Evolutionary conservation across 169 alveolate genomes (phyloP).

Genomic region (Blepharisma undulans): DNA sequence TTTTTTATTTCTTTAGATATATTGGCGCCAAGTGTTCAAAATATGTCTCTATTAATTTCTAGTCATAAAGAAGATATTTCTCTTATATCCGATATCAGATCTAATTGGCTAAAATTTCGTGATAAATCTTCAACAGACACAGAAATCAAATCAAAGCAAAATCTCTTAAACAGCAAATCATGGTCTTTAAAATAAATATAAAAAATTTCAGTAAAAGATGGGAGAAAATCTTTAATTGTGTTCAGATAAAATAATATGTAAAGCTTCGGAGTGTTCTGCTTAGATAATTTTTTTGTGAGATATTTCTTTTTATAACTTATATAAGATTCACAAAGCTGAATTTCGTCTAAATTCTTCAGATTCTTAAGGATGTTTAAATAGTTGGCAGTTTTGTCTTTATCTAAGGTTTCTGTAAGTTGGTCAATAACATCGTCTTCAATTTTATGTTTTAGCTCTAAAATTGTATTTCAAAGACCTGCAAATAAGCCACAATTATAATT

Average conservation of each 20-base stretch:
- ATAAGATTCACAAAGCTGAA: neutral
- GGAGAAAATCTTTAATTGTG: neutral
- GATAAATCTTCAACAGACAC: neutral
- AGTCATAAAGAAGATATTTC: neutral
- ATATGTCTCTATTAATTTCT: constrained; percentile 4
- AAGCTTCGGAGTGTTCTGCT: neutral
- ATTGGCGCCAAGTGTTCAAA: neutral
- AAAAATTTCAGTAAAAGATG: neutral
- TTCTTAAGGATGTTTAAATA: neutral
- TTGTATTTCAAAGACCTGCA: neutral
- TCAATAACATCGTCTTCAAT: neutral
- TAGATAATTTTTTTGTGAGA: neutral
- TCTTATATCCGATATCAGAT: neutral
- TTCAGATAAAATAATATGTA: neutral
- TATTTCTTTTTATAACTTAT: neutral
- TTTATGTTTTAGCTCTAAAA: neutral
- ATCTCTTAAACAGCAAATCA: neutral
- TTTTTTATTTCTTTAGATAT: neutral
- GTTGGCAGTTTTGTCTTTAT: neutral
- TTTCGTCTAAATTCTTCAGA: neutral
- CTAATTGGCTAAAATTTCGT: neutral
- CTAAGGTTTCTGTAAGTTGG: neutral
- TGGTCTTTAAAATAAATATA: neutral
- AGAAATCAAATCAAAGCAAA: neutral
- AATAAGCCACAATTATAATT: neutral